Evolutionary conservation across 371 early-diverging fungal species (phyloP).

Genomic region (Mortierella sp.): DNA sequence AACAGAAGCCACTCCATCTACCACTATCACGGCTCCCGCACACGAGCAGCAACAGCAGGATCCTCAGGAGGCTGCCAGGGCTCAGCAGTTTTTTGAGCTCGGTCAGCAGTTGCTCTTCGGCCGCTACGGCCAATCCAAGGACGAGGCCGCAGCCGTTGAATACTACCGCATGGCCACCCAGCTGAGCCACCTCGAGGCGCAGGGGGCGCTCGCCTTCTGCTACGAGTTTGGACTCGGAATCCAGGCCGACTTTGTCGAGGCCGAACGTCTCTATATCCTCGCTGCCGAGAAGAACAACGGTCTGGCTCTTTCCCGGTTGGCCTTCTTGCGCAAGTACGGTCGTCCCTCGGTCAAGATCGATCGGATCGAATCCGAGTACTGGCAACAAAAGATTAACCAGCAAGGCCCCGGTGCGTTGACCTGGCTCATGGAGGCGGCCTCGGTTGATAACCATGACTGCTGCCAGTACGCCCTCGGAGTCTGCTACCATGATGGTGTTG

Average conservation of each 20-base stretch:
- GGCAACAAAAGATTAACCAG: slow-evolving; percentile 63
- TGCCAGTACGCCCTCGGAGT: slow-evolving; percentile 75
- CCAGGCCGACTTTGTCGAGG: slow-evolving; percentile 65
- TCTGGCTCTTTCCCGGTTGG: slow-evolving; percentile 73
- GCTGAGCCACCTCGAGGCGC: slow-evolving; percentile 62
- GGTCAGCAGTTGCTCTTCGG: slow-evolving; percentile 74
- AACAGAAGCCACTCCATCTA: neutral
- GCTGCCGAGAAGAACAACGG: slow-evolving; percentile 71
- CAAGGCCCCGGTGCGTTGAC: slow-evolving; percentile 60
- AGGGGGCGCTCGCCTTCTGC: slow-evolving; percentile 75
- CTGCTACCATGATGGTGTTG: slow-evolving; percentile 81
- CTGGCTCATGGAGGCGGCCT: slow-evolving; percentile 74
- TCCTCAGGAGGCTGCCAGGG: slow-evolving; percentile 33
- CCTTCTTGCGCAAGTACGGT: slow-evolving; percentile 83
- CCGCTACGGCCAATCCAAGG: slow-evolving; percentile 58
- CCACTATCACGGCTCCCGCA: slow-evolving; percentile 10
- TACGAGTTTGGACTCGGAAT: slow-evolving; percentile 84
- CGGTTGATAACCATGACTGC: slow-evolving; percentile 59
- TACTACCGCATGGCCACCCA: slow-evolving; percentile 61
- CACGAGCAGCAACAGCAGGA: slow-evolving; percentile 1
- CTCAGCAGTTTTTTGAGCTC: slow-evolving; percentile 57
- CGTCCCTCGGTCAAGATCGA: slow-evolving; percentile 82
- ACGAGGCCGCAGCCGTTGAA: slow-evolving; percentile 61
- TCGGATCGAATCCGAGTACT: slow-evolving; percentile 76
- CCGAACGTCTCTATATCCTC: slow-evolving; percentile 72